Base-by-base conservation (phyloP, 768 basidiomycete genomes). In the Cystobasidium ongulense region DNA sequence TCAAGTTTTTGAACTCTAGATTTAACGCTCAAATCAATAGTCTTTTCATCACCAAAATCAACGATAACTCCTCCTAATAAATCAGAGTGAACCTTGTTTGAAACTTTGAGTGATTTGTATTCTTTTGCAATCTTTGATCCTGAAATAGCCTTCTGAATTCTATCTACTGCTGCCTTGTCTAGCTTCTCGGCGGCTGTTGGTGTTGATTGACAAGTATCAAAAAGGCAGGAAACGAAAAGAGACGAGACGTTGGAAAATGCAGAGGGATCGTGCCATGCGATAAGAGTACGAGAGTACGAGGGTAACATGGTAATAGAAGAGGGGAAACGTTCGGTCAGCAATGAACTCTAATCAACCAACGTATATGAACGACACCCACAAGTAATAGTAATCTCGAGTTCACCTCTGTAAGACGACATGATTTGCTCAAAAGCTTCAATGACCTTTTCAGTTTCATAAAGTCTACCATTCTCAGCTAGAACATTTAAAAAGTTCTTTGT, bases 1-100 rank as follows among this genome's bases (percentile, higher is more conserved):
- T 97, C 97, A 80, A 97, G 87, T 83, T 93, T 95, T 81, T 88
- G 95, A 79, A 98, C 92, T 68, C 91, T 90, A 38, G 91, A 92
- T 62, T 88, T 88, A 71, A 95, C 93, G 78, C 91, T 94, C 74
- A 98, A 86, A 83, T 99, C 96, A 78, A 99, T 90, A 66, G 92
- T 92, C 85, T 95, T 95, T 18, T 43, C 65, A 85, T 97, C 96
- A 76, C 93, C 95, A 80, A 99, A 92, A 83, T 99, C 96, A 62
- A 99, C 89, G 75, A 97, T 85, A 74, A 98, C 82, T 63, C 96
- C 96, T 73, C 95, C 96, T 75, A 98, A 83, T 72, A 97, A 84
- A n/a, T 87, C 83, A 53, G 92, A 88, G 84, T 97, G 93, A 80
- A 97, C 92, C 87, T 94, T 94, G 87, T 98, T 96, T 75, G 87